phyloP scores from a whole-genome alignment of 192 early-diverging fungal genomes.

The Mycoemilia scoparia region DNA sequence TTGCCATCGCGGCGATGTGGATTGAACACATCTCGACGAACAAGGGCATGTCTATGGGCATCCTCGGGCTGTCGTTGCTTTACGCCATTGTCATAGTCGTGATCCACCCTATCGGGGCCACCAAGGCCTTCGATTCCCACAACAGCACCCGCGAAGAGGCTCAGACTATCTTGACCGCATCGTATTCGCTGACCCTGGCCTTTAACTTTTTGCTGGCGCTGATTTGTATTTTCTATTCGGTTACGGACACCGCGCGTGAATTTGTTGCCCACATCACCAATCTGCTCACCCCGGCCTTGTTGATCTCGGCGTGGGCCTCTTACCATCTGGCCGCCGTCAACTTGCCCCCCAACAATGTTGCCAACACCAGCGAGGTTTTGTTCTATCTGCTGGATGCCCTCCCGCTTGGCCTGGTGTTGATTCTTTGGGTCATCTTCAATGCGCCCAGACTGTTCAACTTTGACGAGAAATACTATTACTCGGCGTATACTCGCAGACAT shows the following conservation, averaged over 20 bases:
- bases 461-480: no score
- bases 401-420: slow-evolving; percentile 12
- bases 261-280: not conserved
- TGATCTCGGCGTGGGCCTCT: slow-evolving; percentile 11
- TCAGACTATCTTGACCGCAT: slow-evolving; percentile 4
- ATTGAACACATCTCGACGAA: slow-evolving; percentile 1
- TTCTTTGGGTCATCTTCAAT: slow-evolving; percentile 11
- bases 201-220: slow-evolving; percentile 5
- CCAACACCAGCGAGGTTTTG: slow-evolving; percentile 8
- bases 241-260: not conserved
- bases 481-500: no score
- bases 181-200: slow-evolving; percentile 2
- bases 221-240: slow-evolving; percentile 5
- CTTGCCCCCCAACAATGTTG: slow-evolving; percentile 3
- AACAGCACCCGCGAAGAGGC: slow-evolving; percentile 3
- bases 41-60: not conserved
- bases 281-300: slow-evolving; percentile 2
- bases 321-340: slow-evolving; percentile 10
- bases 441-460: slow-evolving; percentile 6
- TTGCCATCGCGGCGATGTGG: slow-evolving; percentile 7
- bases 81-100: slow-evolving; percentile 1
- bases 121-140: slow-evolving; percentile 1
- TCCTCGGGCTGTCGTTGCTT: not conserved
- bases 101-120: slow-evolving; percentile 8
- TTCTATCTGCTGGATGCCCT: slow-evolving; percentile 17